phyloP scores from a whole-genome alignment of 2,329 filamentous ascomycete species.

The Verticillium alfalfae region DNA sequence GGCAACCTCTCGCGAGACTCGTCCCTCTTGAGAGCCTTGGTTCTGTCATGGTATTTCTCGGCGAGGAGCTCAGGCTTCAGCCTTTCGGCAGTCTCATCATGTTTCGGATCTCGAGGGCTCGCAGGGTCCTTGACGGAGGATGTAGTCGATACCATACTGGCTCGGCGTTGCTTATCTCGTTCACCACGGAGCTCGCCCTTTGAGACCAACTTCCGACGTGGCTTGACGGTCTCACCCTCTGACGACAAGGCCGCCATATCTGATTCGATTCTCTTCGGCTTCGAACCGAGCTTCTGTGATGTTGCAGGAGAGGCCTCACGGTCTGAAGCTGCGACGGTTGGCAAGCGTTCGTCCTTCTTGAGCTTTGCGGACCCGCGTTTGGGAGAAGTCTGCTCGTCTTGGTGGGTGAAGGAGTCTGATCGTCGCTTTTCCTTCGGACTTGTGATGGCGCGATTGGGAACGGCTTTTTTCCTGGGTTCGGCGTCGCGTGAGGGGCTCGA shows the following conservation, averaged over 20 bases:
- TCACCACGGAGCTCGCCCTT: constrained; percentile 57
- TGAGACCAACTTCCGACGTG: constrained; percentile 57
- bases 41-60: constrained; percentile 54
- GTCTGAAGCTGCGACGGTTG: constrained; percentile 43
- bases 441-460: constrained; percentile 24
- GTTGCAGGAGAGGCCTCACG: constrained; percentile 45
- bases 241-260: constrained; percentile 48
- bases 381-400: constrained; percentile 40
- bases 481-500: constrained; percentile 43
- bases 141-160: constrained; percentile 51
- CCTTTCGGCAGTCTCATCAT: constrained; percentile 45
- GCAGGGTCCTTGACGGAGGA: constrained; percentile 48
- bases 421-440: constrained; percentile 46
- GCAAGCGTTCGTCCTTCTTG: constrained; percentile 48
- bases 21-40: constrained; percentile 56
- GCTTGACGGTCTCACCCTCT: constrained; percentile 53
- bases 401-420: constrained; percentile 34
- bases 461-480: constrained; percentile 37
- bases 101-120: constrained; percentile 44
- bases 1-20: constrained; percentile 51
- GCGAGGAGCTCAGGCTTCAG: constrained; percentile 32
- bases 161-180: constrained; percentile 51
- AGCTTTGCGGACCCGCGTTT: constrained; percentile 49
- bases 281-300: constrained; percentile 40
- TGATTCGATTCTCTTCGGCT: constrained; percentile 47